Evolutionary conservation across 306 rosid genomes (phyloP), one percentile per base, ranked within the genome.

Genomic region (Casuarina glauca): DNA sequence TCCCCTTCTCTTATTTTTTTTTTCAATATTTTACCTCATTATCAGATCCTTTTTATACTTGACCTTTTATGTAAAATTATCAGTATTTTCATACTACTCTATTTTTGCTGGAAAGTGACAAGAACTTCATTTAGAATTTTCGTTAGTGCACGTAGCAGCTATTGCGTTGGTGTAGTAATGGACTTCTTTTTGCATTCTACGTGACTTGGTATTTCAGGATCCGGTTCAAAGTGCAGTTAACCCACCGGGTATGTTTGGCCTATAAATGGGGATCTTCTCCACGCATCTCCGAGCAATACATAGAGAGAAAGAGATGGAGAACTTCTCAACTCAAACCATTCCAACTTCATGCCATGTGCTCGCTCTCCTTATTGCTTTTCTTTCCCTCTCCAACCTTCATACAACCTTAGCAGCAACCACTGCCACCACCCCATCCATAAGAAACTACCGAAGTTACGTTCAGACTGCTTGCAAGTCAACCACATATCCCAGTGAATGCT

Each of bases 401-500:
- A 55, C 66, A 64, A 16, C n/a, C 54, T 13, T 15, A 70, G 64
- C 70, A 41, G 15, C 69, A 19, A 61, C 66, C 9, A 50, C 26
- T 2, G 35, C 73, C n/a, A n/a, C 5, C 16, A 7, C 46, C 11
- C 6, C 9, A 6, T 8, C 64, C 20, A 60, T 69, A 19, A 61
- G 63, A 70, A 51, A 55, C 1, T 46, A 44, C 76, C 46, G 46
- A 60, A 41, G 74, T 53, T 84, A 82, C 46, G 53, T 91, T 0
- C 61, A 6, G 79, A 74, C 54, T 12, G 74, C 88, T 3, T 89
- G 96, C 86, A 87, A 54, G 10, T 72, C 86, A 70, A 75, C 88
- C 17, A 83, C 87, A 11, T 87, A 85, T 50, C 86, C 94, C 0
- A 45, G 74, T 13, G 55, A 78, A 3, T 92, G 97, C 76, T 82